A percentile compares a stretch with the other conserved stretches of the same genome.
phyloP scores from a whole-genome alignment of 2,329 filamentous ascomycete genomes.

The Aspergillus ruber region DNA sequence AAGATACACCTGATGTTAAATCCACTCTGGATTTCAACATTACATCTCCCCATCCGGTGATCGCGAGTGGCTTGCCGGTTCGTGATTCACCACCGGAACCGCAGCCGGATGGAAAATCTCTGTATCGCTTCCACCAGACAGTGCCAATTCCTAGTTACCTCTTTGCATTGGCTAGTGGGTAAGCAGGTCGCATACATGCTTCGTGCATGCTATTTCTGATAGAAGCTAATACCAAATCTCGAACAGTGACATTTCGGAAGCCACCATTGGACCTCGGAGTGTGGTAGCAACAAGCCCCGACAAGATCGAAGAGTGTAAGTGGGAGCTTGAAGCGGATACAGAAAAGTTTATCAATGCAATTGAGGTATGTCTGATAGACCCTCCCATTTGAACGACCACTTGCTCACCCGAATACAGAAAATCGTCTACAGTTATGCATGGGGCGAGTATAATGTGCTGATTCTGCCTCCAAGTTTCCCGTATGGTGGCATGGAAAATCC shows the following conservation, averaged over 20 bases:
- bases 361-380: constrained; percentile 49
- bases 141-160: constrained; percentile 93
- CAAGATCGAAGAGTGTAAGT: constrained; percentile 74
- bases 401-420: constrained; percentile 30
- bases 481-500: constrained; percentile 85
- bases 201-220: not conserved
- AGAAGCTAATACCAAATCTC: not conserved
- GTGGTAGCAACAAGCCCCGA: constrained; percentile 83
- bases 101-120: constrained; percentile 43
- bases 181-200: constrained; percentile 8
- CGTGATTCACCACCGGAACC: constrained; percentile 49
- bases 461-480: constrained; percentile 83
- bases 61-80: constrained; percentile 73
- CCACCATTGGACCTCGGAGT: constrained; percentile 79
- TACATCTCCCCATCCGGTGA: constrained; percentile 77
- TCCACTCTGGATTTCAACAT: constrained; percentile 89
- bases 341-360: constrained; percentile 86
- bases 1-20: constrained; percentile 96
- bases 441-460: constrained; percentile 91
- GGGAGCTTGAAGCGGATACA: constrained; percentile 86
- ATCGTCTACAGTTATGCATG: constrained; percentile 83
- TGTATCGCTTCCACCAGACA: constrained; percentile 82
- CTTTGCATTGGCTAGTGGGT: constrained; percentile 74
- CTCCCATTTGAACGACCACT: not conserved
- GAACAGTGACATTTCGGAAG: constrained; percentile 69